These are phyloP conservation scores for Oryza nivara DNA, from an alignment of 176 grass and related monocot genomes.

Conservation along the genomic window DNA sequence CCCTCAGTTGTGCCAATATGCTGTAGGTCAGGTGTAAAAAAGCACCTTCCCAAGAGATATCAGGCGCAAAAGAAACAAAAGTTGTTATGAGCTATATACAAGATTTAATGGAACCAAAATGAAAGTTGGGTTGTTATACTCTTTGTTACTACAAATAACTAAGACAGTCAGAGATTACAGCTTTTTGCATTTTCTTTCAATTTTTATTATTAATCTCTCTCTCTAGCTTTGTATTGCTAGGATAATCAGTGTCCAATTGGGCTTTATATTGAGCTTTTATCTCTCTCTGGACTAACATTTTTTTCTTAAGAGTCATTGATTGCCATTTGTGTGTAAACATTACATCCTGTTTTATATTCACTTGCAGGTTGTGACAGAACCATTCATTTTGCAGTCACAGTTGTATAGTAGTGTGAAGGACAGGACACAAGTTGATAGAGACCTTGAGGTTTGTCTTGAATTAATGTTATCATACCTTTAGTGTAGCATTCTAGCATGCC, in stretches of 20 bases:
- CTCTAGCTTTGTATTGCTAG: background rate
- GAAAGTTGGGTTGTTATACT: background rate
- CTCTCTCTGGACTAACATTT: background rate
- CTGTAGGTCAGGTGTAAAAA: background rate
- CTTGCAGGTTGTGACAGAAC: conserved; percentile 56
- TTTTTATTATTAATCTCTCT: background rate
- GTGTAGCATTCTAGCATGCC: background rate
- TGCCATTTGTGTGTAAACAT: background rate
- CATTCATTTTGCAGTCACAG: conserved; percentile 79
- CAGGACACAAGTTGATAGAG: conserved; percentile 89
- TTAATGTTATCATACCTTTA: conserved; percentile 23
- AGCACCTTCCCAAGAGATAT: background rate
- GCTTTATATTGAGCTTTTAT: background rate
- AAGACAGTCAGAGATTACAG: background rate
- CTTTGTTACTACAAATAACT: background rate
- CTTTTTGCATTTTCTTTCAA: background rate
- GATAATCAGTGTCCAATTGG: background rate
- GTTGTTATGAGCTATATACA: background rate
- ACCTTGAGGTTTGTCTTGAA: conserved; percentile 77
- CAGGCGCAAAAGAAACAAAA: background rate
- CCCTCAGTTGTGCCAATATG: background rate
- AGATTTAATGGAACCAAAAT: background rate
- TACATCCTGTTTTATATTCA: conserved; percentile 27
- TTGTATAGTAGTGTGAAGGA: conserved; percentile 88
- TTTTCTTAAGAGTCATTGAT: background rate